phyloP scores from a whole-genome alignment of 2,329 filamentous ascomycete genomes.

The Penicillium crustosum region DNA sequence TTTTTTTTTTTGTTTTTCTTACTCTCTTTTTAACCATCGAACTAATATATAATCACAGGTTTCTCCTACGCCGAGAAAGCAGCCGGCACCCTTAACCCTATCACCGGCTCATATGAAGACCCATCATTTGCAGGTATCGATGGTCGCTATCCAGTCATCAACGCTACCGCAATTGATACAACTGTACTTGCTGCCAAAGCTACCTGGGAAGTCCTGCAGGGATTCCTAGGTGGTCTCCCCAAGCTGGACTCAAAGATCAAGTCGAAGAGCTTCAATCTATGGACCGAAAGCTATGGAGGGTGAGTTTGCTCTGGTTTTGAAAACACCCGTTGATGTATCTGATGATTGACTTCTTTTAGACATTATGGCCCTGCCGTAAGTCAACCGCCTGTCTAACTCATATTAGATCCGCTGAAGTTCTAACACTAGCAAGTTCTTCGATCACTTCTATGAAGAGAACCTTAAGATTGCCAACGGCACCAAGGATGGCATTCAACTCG shows the following conservation, averaged over 20 bases:
- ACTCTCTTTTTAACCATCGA: not conserved
- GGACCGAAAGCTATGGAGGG: constrained; percentile 56
- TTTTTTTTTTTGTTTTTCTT: no score
- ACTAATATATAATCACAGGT: constrained; percentile 22
- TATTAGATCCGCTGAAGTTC: not conserved
- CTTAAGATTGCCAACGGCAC: constrained; percentile 53
- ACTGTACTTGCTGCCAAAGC: constrained; percentile 57
- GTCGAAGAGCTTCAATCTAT: constrained; percentile 58
- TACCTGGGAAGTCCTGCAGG: constrained; percentile 57
- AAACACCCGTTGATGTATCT: not conserved
- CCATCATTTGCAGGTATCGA: constrained; percentile 43
- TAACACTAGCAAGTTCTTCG: constrained; percentile 48
- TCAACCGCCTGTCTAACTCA: not conserved
- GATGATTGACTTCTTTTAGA: constrained; percentile 30
- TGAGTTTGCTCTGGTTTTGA: constrained; percentile 29
- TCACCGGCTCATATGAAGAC: constrained; percentile 50
- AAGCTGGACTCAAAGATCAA: constrained; percentile 51
- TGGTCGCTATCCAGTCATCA: constrained; percentile 52
- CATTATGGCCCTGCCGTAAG: constrained; percentile 52
- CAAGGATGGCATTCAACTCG: constrained; percentile 50
- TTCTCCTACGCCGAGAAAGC: constrained; percentile 39
- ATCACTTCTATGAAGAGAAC: constrained; percentile 60
- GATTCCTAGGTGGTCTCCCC: constrained; percentile 52
- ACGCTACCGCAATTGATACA: constrained; percentile 53
- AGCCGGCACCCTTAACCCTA: constrained; percentile 43